phyloP scores from a whole-genome alignment of 2,329 filamentous ascomycete genomes.

The Cordyceps cicadae region DNA sequence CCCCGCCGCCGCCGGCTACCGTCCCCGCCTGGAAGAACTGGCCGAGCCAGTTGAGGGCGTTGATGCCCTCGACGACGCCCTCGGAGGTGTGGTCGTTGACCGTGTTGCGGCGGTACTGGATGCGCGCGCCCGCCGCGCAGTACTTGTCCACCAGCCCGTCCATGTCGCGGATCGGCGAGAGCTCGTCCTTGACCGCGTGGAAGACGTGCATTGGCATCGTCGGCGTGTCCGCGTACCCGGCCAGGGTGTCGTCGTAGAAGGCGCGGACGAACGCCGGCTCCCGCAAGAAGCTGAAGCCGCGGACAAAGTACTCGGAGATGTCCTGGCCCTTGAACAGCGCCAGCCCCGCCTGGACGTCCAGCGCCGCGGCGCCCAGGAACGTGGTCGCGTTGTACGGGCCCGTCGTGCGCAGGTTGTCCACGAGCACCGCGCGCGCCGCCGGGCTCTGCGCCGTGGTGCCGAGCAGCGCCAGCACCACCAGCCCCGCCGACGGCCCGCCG shows the following conservation, averaged over 20 bases:
- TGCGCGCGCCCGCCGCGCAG: background rate
- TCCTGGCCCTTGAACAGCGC: background rate
- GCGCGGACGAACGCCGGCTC: background rate
- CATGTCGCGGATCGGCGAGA: background rate
- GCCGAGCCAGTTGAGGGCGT: background rate
- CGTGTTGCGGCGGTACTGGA: background rate
- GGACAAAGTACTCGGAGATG: slow-evolving; percentile 6
- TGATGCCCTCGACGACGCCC: background rate
- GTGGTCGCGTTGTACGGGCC: slow-evolving; percentile 6
- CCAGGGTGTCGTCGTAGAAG: background rate
- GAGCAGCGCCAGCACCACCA: slow-evolving; percentile 16
- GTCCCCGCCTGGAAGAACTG: background rate
- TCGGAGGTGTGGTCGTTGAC: background rate
- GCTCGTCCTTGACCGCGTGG: background rate
- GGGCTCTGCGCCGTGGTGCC: slow-evolving; percentile 19
- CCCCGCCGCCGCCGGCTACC: background rate
- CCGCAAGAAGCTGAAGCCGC: background rate
- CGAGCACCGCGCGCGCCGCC: background rate
- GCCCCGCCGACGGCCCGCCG: slow-evolving; percentile 17
- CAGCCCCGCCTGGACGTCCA: background rate
- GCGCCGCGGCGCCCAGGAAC: slow-evolving; percentile 1
- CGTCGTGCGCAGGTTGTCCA: slow-evolving; percentile 1
- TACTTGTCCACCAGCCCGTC: background rate
- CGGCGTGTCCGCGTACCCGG: background rate
- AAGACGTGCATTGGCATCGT: background rate